These are phyloP conservation scores for Sanguinoderma infundibulare DNA, from an alignment of 1,284 basidiomycete genomes.

Conservation along the genomic window DNA sequence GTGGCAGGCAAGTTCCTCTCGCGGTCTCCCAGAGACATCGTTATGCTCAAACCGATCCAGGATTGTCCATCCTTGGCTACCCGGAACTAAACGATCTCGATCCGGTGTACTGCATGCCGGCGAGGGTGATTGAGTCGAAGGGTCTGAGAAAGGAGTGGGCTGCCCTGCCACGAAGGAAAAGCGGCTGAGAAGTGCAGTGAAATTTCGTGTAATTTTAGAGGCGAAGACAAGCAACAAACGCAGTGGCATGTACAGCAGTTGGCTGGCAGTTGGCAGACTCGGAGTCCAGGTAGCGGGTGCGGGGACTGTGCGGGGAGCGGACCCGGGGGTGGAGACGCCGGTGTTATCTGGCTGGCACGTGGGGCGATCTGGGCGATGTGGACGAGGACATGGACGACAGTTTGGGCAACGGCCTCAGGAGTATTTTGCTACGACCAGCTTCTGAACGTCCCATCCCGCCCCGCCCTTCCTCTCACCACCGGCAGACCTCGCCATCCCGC, in stretches of 20 bases:
- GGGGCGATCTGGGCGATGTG: constrained; percentile 8
- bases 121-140: constrained; percentile 66
- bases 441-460: constrained; percentile 9
- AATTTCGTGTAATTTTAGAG: constrained; percentile 4
- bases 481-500: constrained; percentile 3
- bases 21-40: neutral
- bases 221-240: neutral
- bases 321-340: constrained; percentile 11
- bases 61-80: constrained; percentile 90
- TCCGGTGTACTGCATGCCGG: constrained; percentile 97
- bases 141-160: constrained; percentile 76
- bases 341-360: constrained; percentile 20
- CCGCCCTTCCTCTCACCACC: constrained; percentile 9
- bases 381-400: constrained; percentile 2
- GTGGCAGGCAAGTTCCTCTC: constrained; percentile 70
- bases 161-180: constrained; percentile 46
- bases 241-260: neutral
- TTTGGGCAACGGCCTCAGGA: neutral
- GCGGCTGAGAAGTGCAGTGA: constrained; percentile 4
- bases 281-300: too few relatives aligned
- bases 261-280: too few relatives aligned
- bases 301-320: neutral
- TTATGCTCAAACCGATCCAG: constrained; percentile 42
- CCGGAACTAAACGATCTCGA: constrained; percentile 84
- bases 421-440: constrained; percentile 7